Base-by-base conservation (phyloP, 2,329 filamentous ascomycete species). In the Colletotrichum spaethianum region DNA sequence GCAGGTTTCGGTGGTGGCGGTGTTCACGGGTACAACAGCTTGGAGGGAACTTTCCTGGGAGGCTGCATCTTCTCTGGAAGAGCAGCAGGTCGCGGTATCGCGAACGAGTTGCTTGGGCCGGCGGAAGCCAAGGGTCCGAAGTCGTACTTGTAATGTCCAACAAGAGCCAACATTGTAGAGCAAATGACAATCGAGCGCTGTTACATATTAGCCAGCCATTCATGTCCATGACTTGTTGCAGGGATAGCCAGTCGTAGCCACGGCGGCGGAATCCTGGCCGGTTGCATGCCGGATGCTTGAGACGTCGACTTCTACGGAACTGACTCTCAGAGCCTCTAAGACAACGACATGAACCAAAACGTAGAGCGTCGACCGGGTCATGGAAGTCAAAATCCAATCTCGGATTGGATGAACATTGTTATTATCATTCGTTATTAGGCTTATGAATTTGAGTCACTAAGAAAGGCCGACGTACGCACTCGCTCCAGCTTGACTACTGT, bases 21-120 rank as follows among this genome's bases (percentile, higher is more conserved):
- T 20, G 87, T 91, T 0, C 90, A 91, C 74, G 90, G 89, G 0
- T 91, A 91, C 75, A 90, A 83, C 75, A 87, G 89, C 1, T 85
- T 91, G 44, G 89, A 91, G 78, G 89, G 90, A 0, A 91, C 89
- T 0, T 91, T 91, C 76, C 75, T 91, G 4, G 89, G 89, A 18
- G 89, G 89, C 0, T 91, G 89, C 70, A 90, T 91, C 75, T 91
- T 91, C 75, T 91, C 89, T 0, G 89, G 90, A 0, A 80, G 89
- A 7, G 86, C 86, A 0, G 89, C 89, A 0, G 89, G 89, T 0
- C 81, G 85, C 12, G 88, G 85, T 0, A 86, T 91, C 75, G 87
- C 85, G 0, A 84, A 86, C 4, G 87, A 90, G 74, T 65, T 85
- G 60, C 48, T 75, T 46, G 70, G 70, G 4, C 67, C 70, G 40